Conservation (phyloP, 2,329 filamentous ascomycete genomes). For the Cytospora piceicola region DNA sequence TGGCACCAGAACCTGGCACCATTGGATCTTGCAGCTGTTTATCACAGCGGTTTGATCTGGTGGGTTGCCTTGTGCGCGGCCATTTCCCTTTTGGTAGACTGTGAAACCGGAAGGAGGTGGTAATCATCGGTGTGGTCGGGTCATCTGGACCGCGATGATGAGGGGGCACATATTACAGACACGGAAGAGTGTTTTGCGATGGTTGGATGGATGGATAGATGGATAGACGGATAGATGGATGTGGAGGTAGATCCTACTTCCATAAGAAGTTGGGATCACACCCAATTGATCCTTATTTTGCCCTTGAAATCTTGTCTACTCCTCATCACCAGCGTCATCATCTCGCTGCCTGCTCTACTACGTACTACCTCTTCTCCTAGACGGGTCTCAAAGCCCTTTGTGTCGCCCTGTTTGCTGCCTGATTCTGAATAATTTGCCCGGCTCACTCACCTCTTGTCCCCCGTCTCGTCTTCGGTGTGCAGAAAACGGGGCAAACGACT, state of each 20-base stretch:
- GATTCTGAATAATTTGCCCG: neutral
- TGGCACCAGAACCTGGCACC: constrained; percentile 6
- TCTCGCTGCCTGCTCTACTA: neutral
- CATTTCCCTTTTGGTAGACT: neutral
- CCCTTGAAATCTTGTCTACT: neutral
- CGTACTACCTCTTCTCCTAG: neutral
- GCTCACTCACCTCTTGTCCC: neutral
- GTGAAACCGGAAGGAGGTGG: neutral
- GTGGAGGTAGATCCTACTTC: neutral
- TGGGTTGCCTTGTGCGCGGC: neutral
- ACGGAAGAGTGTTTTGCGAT: neutral
- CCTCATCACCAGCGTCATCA: neutral
- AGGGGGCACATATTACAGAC: neutral
- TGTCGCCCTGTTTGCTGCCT: constrained; percentile 2
- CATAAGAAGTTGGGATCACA: neutral
- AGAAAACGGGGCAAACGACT: neutral
- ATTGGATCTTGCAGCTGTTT: constrained; percentile 9
- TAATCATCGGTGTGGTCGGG: neutral
- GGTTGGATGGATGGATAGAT: neutral
- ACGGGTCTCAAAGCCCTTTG: neutral
- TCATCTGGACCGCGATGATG: neutral
- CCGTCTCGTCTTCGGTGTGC: neutral
- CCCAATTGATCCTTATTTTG: neutral
- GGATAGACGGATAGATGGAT: neutral
- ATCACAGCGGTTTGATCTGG: neutral